Conservation (phyloP, 352 stramenopile genomes). For the Phytophthora tentaculata region DNA sequence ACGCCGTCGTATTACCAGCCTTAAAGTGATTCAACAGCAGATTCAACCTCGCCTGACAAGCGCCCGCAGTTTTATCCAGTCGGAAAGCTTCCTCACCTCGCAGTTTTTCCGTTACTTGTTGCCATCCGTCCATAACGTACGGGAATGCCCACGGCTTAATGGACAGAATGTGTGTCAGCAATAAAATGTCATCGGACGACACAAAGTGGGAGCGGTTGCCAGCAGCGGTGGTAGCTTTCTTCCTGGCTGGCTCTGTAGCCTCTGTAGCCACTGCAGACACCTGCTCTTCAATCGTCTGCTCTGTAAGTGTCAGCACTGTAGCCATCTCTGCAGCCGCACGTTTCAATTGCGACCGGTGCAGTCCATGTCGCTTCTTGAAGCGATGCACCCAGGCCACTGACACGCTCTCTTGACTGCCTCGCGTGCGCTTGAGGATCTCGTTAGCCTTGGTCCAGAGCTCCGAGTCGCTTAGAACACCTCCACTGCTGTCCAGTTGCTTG, state of each 20-base stretch:
- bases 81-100: conserved; percentile 13
- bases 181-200: conserved; percentile 37
- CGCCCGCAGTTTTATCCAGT: conserved; percentile 37
- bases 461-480: conserved; percentile 30
- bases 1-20: conserved; percentile 23
- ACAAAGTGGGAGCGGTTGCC: conserved; percentile 32
- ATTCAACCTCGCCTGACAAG: conserved; percentile 30
- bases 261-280: not conserved
- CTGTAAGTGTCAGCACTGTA: not conserved
- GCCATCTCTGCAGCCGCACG: not conserved
- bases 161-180: conserved; percentile 31
- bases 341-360: conserved; percentile 34
- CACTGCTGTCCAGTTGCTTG: conserved; percentile 7
- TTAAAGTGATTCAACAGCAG: conserved; percentile 33
- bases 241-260: conserved; percentile 3
- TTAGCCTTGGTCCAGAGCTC: conserved; percentile 42
- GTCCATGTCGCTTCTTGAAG: conserved; percentile 44
- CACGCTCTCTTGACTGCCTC: conserved; percentile 31
- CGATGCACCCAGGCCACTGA: conserved; percentile 42
- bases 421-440: conserved; percentile 38
- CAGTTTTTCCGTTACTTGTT: conserved; percentile 28
- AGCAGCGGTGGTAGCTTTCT: conserved; percentile 8
- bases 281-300: conserved; percentile 6
- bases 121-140: conserved; percentile 38
- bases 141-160: conserved; percentile 33